Conservation (phyloP, 768 basidiomycete genomes). For the Lentinula detonsa region DNA sequence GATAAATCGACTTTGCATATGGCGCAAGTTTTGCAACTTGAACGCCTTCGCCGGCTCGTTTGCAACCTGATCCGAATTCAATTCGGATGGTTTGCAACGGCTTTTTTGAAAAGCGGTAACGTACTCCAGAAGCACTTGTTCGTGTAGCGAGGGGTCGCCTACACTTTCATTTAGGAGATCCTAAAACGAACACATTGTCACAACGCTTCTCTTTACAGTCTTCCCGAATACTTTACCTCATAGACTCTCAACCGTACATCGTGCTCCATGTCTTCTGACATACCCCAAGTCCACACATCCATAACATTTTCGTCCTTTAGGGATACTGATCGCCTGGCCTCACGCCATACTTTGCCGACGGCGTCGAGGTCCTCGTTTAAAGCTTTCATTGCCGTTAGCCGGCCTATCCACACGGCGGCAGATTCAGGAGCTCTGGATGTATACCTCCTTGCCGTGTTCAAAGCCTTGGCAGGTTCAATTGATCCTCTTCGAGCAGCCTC, state of each 20-base stretch:
- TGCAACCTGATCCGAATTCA: conserved; percentile 24
- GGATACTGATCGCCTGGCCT: conserved; percentile 29
- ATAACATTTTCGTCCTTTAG: conserved; percentile 21
- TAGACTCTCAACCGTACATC: conserved; percentile 16
- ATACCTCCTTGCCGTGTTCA: conserved; percentile 41
- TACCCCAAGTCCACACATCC: conserved; percentile 53
- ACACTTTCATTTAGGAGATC: conserved; percentile 41
- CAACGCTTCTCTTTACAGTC: neutral
- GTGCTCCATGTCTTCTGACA: conserved; percentile 16
- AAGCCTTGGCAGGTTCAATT: conserved; percentile 24
- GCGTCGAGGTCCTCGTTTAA: conserved; percentile 18
- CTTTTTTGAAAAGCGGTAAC: conserved; percentile 25
- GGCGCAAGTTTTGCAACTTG: conserved; percentile 25
- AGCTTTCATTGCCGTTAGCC: conserved; percentile 38
- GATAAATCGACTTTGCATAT: conserved; percentile 34
- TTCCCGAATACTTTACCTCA: conserved; percentile 23
- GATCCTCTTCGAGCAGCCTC: conserved; percentile 6
- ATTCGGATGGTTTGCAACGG: conserved; percentile 13
- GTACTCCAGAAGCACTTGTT: conserved; percentile 41
- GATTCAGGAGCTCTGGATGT: conserved; percentile 28
- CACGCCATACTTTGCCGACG: conserved; percentile 31
- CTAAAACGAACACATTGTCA: conserved; percentile 20
- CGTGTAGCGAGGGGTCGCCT: conserved; percentile 35
- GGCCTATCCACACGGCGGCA: conserved; percentile 46
- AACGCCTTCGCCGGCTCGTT: conserved; percentile 14